Evolutionary conservation across 2,329 filamentous ascomycete species (phyloP), one percentile per base, ranked within the genome.

Genomic region (Fusarium palustre): DNA sequence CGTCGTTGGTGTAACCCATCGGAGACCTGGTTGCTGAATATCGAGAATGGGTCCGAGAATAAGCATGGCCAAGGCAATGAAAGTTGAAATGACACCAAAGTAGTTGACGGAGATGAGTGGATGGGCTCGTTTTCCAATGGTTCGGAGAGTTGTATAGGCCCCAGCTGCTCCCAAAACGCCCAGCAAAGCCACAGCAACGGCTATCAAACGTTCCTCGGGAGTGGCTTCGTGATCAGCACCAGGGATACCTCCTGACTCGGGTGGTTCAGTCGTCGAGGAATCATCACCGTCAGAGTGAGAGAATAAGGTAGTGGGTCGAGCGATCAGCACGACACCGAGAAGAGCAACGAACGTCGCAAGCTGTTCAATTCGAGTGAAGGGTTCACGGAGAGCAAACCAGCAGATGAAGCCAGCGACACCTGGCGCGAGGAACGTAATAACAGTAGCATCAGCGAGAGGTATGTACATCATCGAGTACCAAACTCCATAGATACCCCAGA

Each of bases 101-200:
- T 94, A 97, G 74, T 93, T 97, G 58, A 97, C 92, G 3, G 88
- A 91, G 59, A 97, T 89, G n/a, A 97, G 83, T 0, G 94, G 88
- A 76, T 97, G 93, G 0, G 92, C 91, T 30, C 92, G 87, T 71
- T 88, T 88, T 16, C 94, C 94, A 64, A 97, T 95, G 79, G 91
- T 89, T 18, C 93, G 86, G 67, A 97, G 91, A 0, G 88, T 88
- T 0, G 90, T 93, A 74, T 90, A 94, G 10, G 93, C 92, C 4
- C 87, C 87, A 0, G 92, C 89, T 10, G 90, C 87, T 11, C 94
- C 94, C 1, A 93, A 71, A 0, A 97, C 93, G 3, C 94, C 93
- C 1, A 97, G 57, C 45, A 97, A 84, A 0, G 91, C 92, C 12
- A 93, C 82, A 0, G 87, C 85, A 13, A 96, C 89, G 38, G 92